Conservation (phyloP, 495 filamentous ascomycete genomes). For the Penicillium canescens region DNA sequence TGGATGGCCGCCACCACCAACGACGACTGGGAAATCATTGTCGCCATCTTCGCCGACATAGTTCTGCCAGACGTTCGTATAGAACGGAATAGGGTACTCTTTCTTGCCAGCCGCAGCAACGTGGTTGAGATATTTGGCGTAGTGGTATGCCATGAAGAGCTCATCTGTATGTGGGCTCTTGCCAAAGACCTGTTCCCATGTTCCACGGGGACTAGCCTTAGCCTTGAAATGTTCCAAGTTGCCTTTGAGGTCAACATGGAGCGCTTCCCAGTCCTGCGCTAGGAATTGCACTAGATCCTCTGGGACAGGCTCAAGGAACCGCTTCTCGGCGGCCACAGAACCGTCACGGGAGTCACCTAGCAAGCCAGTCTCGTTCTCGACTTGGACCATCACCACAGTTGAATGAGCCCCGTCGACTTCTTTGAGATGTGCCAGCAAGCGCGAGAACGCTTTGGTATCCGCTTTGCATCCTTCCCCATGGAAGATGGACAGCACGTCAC, state of each 20-base stretch:
- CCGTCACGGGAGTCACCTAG: slow-evolving; percentile 48
- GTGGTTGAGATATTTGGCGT: slow-evolving; percentile 42
- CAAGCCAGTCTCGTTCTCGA: slow-evolving; percentile 50
- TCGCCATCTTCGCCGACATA: slow-evolving; percentile 31
- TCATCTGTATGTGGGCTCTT: slow-evolving; percentile 41
- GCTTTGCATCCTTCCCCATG: slow-evolving; percentile 31
- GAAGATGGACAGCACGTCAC: slow-evolving; percentile 39
- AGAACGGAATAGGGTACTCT: slow-evolving; percentile 45
- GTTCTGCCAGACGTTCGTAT: slow-evolving; percentile 50
- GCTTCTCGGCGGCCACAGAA: slow-evolving; percentile 31
- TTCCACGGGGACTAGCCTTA: slow-evolving; percentile 12
- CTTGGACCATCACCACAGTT: slow-evolving; percentile 53
- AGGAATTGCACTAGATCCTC: slow-evolving; percentile 32
- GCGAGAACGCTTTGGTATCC: slow-evolving; percentile 38
- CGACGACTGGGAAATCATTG: slow-evolving; percentile 36
- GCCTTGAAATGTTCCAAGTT: slow-evolving; percentile 27
- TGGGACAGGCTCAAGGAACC: slow-evolving; percentile 36
- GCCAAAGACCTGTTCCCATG: slow-evolving; percentile 45
- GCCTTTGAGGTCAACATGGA: slow-evolving; percentile 32
- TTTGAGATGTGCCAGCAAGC: slow-evolving; percentile 38
- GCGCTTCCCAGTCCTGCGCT: slow-evolving; percentile 25
- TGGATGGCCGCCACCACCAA: slow-evolving; percentile 41
- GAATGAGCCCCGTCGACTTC: slow-evolving; percentile 39
- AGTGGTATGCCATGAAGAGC: slow-evolving; percentile 54
- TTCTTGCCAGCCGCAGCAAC: slow-evolving; percentile 44